phyloP scores from a whole-genome alignment of 1,284 basidiomycete species.

The Ceratobasidium sp. region DNA sequence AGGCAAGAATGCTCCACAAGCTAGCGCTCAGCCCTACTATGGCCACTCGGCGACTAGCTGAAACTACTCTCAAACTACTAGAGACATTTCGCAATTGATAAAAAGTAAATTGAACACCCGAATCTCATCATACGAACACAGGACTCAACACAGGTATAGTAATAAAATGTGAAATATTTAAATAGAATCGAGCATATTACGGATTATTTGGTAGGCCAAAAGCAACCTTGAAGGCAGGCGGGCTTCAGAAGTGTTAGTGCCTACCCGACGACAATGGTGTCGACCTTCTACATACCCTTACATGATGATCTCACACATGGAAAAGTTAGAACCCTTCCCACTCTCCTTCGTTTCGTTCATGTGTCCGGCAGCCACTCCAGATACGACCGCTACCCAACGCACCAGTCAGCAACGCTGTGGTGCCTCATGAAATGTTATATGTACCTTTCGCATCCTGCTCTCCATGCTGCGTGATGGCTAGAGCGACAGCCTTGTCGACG shows the following conservation, averaged over 20 bases:
- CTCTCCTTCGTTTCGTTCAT: background rate
- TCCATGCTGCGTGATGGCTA: background rate
- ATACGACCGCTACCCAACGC: no score
- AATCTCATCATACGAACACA: background rate
- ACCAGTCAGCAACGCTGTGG: no score
- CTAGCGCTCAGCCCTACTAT: no score
- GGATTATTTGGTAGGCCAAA: no score
- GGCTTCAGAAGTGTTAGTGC: no score
- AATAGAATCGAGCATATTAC: no score
- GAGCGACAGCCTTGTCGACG: conserved; percentile 6
- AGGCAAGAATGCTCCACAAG: no score
- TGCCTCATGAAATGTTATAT: no score
- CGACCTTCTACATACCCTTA: background rate
- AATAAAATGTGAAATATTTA: no score
- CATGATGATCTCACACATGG: conserved; percentile 44
- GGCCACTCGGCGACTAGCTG: background rate
- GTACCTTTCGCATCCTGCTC: background rate
- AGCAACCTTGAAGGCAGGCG: no score
- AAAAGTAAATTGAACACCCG: background rate
- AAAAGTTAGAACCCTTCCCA: conserved; percentile 30
- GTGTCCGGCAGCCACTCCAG: no score
- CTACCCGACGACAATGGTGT: background rate
- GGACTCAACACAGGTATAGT: background rate
- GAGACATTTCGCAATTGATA: no score
- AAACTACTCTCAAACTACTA: background rate